Percentiles rank a stretch among this genome's conserved stretches.
These are phyloP conservation scores for Sphaerobolus stellatus DNA, from an alignment of 1,284 basidiomycete genomes.

Conservation along the genomic window DNA sequence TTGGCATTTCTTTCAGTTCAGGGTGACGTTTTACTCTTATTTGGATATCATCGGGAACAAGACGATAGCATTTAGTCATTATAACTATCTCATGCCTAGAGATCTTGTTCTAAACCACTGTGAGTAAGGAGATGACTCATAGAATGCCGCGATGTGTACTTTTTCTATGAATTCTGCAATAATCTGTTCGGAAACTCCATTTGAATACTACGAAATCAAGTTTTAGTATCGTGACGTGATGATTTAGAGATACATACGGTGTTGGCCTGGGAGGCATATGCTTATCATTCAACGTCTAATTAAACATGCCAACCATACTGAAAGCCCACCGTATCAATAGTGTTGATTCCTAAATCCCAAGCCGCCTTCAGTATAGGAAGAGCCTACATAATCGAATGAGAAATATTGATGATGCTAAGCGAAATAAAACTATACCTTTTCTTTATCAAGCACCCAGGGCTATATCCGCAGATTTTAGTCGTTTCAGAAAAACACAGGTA, in stretches of 20 bases:
- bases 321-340: conserved; percentile 19
- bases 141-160: too few relatives aligned
- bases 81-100: conserved; percentile 53
- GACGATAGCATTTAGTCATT: conserved; percentile 37
- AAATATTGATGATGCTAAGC: too few relatives aligned
- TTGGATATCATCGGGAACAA: conserved; percentile 20
- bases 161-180: conserved; percentile 20
- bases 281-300: not conserved
- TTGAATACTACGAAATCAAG: conserved; percentile 15
- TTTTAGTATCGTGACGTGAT: not conserved
- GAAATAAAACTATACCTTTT: conserved; percentile 8
- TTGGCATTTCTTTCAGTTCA: conserved; percentile 21
- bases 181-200: conserved; percentile 20
- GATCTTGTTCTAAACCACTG: conserved; percentile 57
- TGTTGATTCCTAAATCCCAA: conserved; percentile 25
- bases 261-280: not conserved
- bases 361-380: conserved; percentile 21
- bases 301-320: not conserved
- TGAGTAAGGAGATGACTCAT: too few relatives aligned
- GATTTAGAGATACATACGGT: not conserved
- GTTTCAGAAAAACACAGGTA: too few relatives aligned
- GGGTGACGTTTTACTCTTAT: conserved; percentile 8
- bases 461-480: too few relatives aligned
- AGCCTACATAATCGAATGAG: conserved; percentile 2
- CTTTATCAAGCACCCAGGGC: conserved; percentile 18